Conservation (phyloP, 2,329 filamentous ascomycete species). For the Neofusicoccum cordaticola region DNA sequence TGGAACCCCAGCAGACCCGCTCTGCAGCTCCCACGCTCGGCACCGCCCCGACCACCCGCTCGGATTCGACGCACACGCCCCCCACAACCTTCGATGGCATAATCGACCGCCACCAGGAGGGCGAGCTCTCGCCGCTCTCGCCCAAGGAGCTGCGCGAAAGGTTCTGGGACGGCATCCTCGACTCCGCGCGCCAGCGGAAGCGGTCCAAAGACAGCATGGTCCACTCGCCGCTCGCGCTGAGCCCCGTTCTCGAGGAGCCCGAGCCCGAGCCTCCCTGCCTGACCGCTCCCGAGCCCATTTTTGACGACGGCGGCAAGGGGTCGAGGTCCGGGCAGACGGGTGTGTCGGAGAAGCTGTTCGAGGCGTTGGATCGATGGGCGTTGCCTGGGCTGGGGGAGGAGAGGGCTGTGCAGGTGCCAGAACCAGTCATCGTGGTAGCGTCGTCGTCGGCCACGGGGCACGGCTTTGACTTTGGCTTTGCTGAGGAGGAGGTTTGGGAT, state of each 20-base stretch:
- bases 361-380: constrained; percentile 17
- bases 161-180: constrained; percentile 28
- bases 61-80: background rate
- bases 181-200: constrained; percentile 28
- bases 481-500: background rate
- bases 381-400: background rate
- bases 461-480: constrained; percentile 16
- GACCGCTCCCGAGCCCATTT: background rate
- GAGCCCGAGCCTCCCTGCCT: constrained; percentile 5
- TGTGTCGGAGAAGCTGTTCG: constrained; percentile 3
- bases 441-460: background rate
- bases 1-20: background rate
- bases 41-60: background rate
- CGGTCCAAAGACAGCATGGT: background rate
- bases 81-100: constrained; percentile 22
- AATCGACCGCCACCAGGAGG: constrained; percentile 16
- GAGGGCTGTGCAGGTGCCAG: background rate
- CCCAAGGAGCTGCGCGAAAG: constrained; percentile 21
- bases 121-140: constrained; percentile 19
- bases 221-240: constrained; percentile 22
- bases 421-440: background rate
- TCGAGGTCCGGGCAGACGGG: background rate
- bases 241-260: constrained; percentile 15
- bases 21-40: background rate
- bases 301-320: background rate